Evolutionary conservation across 306 rosid genomes (phyloP), one percentile per base, ranked within the genome.

Genomic region (Oxytropis ochrocephala): DNA sequence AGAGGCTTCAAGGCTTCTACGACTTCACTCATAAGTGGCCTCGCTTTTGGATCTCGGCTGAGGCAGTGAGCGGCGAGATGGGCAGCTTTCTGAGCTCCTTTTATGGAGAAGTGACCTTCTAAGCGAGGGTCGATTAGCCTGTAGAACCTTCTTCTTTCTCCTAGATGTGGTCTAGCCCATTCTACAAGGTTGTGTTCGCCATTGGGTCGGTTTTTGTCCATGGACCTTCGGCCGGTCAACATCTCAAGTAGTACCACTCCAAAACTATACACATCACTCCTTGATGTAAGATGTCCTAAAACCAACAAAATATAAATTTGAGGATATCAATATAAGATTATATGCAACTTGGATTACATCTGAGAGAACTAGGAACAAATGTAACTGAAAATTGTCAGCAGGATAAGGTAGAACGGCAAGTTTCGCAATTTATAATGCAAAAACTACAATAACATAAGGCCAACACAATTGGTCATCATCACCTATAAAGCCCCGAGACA

Each of bases 161-260:
- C 96, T 14, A 92, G 87, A 81, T 92, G 88, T 9, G 98, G 98
- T 69, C 98, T 88, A 48, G 98, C 96, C 98, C 98, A 92, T 74
- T 89, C 98, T 46, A 92, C 98, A 11, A 92, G 96, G 79, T 92
- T 92, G 71, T 92, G 98, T 61, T 92, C 96, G 0, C 98, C 98
- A 36, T 89, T 86, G 4, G 98, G 98, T 32, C 96, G 80, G 78
- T 89, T 87, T 83, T 92, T 92, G 72, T 92, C 98, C 98, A 92
- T 92, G 2, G 98, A 92, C 83, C 98, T 86, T 85, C 98, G 81
- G 58, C 98, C 98, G 0, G 88, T 88, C 74, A 92, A 59, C 98
- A 92, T 92, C 86, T 92, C 98, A 6, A 92, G 98, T 32, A 92
- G 85, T 67, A 92, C 98, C 49, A 92, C 98, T 11, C 98, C 98